phyloP scores from a whole-genome alignment of 768 basidiomycete genomes.

The Podaxis sp. region DNA sequence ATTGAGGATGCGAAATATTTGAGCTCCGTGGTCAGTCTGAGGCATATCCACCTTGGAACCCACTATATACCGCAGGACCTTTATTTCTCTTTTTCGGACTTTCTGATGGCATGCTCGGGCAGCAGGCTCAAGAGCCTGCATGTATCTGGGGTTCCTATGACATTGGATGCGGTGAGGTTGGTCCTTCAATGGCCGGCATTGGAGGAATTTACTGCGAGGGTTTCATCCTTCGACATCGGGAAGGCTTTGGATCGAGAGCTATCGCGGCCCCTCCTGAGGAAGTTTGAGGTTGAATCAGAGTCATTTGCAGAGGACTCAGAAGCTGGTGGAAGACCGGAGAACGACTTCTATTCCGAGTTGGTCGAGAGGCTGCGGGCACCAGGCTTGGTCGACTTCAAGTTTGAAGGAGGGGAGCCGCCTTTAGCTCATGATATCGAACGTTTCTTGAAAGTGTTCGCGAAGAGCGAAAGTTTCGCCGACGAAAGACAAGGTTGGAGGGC shows the following conservation, averaged over 20 bases:
- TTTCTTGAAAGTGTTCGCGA: neutral
- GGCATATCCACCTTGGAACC: neutral
- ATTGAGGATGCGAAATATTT: neutral
- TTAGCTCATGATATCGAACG: neutral
- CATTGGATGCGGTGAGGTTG: neutral
- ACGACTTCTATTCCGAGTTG: conserved; percentile 1
- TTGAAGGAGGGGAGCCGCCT: neutral
- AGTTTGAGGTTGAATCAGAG: neutral
- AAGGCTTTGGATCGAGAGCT: neutral
- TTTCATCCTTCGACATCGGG: neutral
- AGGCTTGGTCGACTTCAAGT: neutral
- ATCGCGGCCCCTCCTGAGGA: neutral
- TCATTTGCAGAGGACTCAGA: neutral
- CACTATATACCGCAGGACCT: neutral
- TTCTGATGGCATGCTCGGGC: neutral
- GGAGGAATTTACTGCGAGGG: neutral
- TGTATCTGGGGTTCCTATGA: neutral
- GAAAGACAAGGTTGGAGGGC: neutral
- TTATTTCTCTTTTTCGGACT: neutral
- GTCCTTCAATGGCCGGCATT: neutral
- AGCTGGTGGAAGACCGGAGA: neutral
- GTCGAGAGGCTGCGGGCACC: conserved; percentile 1
- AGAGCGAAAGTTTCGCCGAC: neutral
- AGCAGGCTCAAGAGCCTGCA: neutral
- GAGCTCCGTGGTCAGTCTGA: neutral